These are phyloP conservation scores for Cryomyces minteri DNA, from an alignment of 495 filamentous ascomycete genomes.

Conservation along the genomic window DNA sequence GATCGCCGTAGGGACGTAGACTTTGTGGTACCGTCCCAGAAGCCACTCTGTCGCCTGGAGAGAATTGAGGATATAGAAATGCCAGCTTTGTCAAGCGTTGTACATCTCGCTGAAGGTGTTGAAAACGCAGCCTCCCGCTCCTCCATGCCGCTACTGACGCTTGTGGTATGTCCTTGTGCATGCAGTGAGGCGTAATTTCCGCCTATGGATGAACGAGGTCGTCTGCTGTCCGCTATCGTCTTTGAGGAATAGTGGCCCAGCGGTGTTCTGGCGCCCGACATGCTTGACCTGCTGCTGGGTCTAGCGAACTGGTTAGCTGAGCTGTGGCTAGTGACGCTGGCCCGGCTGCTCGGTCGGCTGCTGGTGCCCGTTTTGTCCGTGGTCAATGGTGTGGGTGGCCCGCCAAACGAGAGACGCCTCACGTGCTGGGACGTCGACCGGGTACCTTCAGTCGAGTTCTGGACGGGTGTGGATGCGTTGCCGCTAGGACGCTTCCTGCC, in stretches of 20 bases:
- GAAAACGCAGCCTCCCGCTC: slow-evolving; percentile 2
- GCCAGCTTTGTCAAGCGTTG: slow-evolving; percentile 9
- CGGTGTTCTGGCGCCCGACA: slow-evolving; percentile 46
- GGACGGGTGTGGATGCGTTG: slow-evolving; percentile 39
- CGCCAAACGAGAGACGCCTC: slow-evolving; percentile 4
- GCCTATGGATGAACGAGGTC: slow-evolving; percentile 38
- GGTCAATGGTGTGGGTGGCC: background rate
- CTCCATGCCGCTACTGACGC: slow-evolving; percentile 7
- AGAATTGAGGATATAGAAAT: slow-evolving; percentile 8
- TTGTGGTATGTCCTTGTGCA: slow-evolving; percentile 4
- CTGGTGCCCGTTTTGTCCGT: slow-evolving; percentile 2
- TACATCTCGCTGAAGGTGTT: slow-evolving; percentile 11
- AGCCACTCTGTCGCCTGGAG: slow-evolving; percentile 17
- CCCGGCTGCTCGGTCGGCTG: slow-evolving; percentile 42
- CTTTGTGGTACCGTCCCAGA: slow-evolving; percentile 1
- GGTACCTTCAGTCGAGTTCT: background rate
- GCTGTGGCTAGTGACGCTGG: slow-evolving; percentile 26
- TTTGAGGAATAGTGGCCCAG: slow-evolving; percentile 25
- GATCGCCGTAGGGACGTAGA: background rate
- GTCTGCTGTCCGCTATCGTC: slow-evolving; percentile 16
- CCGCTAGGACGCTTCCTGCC: slow-evolving; percentile 46
- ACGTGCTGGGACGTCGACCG: background rate
- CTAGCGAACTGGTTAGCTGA: slow-evolving; percentile 28
- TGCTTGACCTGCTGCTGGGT: slow-evolving; percentile 50
- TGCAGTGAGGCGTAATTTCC: slow-evolving; percentile 23